Evolutionary conservation across 2,329 filamentous ascomycete genomes (phyloP).

Genomic region (Penicillium sp.): DNA sequence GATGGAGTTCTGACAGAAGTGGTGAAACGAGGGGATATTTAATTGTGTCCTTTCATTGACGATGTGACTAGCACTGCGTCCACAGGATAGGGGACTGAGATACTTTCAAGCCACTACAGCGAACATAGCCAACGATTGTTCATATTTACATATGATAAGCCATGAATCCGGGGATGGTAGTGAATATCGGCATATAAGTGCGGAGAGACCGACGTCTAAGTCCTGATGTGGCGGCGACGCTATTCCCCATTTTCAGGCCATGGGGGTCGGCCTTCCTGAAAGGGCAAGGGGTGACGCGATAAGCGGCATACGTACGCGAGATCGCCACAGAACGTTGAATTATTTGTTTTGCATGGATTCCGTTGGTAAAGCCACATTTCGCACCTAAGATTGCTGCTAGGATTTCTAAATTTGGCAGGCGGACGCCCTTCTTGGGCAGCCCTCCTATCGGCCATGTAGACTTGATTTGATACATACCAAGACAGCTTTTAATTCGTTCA

Average conservation of each 20-base stretch:
- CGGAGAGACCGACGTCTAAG: slow-evolving; percentile 1
- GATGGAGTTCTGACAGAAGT: background rate
- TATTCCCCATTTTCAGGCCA: background rate
- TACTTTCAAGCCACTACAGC: slow-evolving; percentile 1
- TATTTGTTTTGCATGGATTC: background rate
- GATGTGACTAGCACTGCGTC: slow-evolving; percentile 1
- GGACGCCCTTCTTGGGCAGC: background rate
- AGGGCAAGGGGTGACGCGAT: slow-evolving; percentile 6
- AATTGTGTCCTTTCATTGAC: slow-evolving; percentile 1
- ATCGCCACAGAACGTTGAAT: background rate
- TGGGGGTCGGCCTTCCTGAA: slow-evolving; percentile 26
- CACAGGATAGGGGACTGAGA: slow-evolving; percentile 6
- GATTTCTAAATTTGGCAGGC: background rate
- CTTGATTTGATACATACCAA: background rate
- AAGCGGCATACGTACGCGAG: background rate
- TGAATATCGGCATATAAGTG: background rate
- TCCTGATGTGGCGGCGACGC: background rate
- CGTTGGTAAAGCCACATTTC: too few relatives aligned
- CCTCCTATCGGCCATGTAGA: background rate
- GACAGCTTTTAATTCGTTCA: background rate
- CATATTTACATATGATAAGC: background rate
- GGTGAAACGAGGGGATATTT: slow-evolving; percentile 13
- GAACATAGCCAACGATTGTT: background rate
- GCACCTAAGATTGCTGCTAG: too few relatives aligned
- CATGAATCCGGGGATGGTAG: slow-evolving; percentile 1